Base-by-base conservation (phyloP, 1,284 basidiomycete genomes). In the Hortiboletus rubellus region DNA sequence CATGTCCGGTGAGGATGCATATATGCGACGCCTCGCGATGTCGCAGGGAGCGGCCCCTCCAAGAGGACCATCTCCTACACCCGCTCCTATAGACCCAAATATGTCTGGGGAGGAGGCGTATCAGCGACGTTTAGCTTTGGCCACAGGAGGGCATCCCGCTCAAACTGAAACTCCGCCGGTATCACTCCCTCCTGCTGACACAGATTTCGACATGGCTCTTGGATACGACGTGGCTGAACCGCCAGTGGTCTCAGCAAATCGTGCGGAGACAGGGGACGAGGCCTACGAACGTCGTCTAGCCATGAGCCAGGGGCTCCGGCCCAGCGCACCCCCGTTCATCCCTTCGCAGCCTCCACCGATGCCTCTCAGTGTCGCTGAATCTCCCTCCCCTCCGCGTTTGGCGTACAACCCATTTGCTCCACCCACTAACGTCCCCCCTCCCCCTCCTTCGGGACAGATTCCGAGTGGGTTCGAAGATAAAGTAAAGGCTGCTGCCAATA, bases 401-500 rank as follows among this genome's bases (percentile, higher is more conserved):
- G 82, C 86, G 10, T 88, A 83, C 64, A 84, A 89, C 59, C 85
- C 87, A 1, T 87, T 86, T 62, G 82, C 83, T 2, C 84, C 85
- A 5, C 80, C 85, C 5, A 69, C 81, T 47, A 81, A 79, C 11
- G 77, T 83, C 6, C 82, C 85, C 0, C 80, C 85, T 3, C 82
- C 85, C 0, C 80, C 85, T 3, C 75, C 82, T 53, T 79, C 79
- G 0, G 78, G 79, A 10, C 82, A 84, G 4, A 66, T 77, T 47
- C 75, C 75, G 8, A 76, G 76, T 22, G 72, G 72, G 1, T 71
- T 85, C 18, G 85, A 89, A 59, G 87, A 86, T 43, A 87, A 82
- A 64, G 83, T 82, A 27, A 86, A 89, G 60, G 87, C 89, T 12
- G 92, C 92, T 0, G 90, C 88, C 33, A 90, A 87, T 31, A 89